These are phyloP conservation scores for Pseudocercospora fijiensis DNA, from an alignment of 2,329 filamentous ascomycete genomes.

Conservation along the genomic window DNA sequence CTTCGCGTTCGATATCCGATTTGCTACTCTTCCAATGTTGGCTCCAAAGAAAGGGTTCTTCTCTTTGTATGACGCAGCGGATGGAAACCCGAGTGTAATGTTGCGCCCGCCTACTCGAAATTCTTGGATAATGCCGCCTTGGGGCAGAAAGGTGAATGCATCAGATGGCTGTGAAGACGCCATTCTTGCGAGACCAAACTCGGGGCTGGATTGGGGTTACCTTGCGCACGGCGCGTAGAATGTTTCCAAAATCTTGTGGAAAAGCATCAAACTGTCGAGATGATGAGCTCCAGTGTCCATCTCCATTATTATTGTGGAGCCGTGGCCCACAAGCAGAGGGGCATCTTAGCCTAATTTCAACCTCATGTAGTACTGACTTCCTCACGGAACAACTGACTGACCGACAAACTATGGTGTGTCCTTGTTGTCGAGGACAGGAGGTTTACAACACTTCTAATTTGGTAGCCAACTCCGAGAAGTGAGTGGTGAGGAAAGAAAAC, in stretches of 20 bases:
- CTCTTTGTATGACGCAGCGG: slow-evolving; percentile 71
- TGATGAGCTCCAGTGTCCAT: slow-evolving; percentile 4
- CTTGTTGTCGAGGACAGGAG: not conserved
- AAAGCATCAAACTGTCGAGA: not conserved
- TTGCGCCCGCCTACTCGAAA: slow-evolving; percentile 75
- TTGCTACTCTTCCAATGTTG: slow-evolving; percentile 82
- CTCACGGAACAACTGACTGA: not conserved
- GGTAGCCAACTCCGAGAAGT: not conserved
- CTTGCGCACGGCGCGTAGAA: not conserved
- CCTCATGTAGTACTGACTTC: not conserved
- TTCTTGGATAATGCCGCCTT: slow-evolving; percentile 78
- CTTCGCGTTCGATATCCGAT: slow-evolving; percentile 72
- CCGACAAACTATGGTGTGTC: not conserved
- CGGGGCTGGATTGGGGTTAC: not conserved
- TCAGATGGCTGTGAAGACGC: slow-evolving; percentile 27
- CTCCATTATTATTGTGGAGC: slow-evolving; percentile 17
- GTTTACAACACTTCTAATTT: not conserved
- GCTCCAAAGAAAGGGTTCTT: slow-evolving; percentile 85
- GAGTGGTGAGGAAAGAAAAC: not conserved
- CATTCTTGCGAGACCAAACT: slow-evolving; percentile 20
- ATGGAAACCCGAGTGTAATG: slow-evolving; percentile 85
- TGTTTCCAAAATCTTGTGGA: not conserved
- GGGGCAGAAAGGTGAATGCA: slow-evolving; percentile 65
- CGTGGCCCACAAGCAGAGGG: slow-evolving; percentile 11
- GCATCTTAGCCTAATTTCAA: slow-evolving; percentile 19